phyloP scores from a whole-genome alignment of 1,284 basidiomycete genomes.

The Ganoderma lucidum region DNA sequence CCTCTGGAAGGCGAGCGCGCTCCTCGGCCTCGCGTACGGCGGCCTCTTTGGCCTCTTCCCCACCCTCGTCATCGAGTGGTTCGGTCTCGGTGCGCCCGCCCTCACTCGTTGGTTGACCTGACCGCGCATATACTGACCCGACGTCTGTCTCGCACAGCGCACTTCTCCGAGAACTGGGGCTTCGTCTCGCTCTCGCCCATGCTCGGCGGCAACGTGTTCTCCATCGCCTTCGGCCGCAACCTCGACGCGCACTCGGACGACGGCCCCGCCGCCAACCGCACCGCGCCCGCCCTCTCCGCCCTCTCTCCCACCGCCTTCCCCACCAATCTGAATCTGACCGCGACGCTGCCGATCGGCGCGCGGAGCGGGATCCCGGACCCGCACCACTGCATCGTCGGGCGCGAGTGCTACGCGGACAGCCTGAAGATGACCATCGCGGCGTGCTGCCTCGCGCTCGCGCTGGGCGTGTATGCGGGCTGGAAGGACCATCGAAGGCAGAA shows the following conservation, averaged over 20 bases:
- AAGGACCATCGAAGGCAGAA: constrained; percentile 49
- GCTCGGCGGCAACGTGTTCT: constrained; percentile 86
- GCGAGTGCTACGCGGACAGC: constrained; percentile 59
- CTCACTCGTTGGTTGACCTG: not conserved
- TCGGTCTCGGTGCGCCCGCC: constrained; percentile 60
- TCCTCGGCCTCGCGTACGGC: constrained; percentile 82
- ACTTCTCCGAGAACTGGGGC: constrained; percentile 90
- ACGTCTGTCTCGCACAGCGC: constrained; percentile 49
- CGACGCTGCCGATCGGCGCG: constrained; percentile 4
- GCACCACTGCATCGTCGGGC: constrained; percentile 58
- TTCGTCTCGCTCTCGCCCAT: constrained; percentile 81
- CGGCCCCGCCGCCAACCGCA: constrained; percentile 17
- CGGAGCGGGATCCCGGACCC: constrained; percentile 41
- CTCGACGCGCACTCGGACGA: constrained; percentile 73
- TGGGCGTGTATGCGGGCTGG: constrained; percentile 58
- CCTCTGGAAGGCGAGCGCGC: constrained; percentile 80
- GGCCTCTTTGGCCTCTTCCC: constrained; percentile 82
- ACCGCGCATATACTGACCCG: not conserved
- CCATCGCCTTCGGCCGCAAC: constrained; percentile 82
- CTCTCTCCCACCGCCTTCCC: constrained; percentile 9
- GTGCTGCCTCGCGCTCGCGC: constrained; percentile 53
- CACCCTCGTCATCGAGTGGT: constrained; percentile 86
- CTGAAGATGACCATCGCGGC: constrained; percentile 58
- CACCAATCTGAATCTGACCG: constrained; percentile 6
- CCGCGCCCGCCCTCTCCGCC: constrained; percentile 3